Base-by-base conservation (phyloP, 768 basidiomycete species). In the Leccinum subtestaceum region DNA sequence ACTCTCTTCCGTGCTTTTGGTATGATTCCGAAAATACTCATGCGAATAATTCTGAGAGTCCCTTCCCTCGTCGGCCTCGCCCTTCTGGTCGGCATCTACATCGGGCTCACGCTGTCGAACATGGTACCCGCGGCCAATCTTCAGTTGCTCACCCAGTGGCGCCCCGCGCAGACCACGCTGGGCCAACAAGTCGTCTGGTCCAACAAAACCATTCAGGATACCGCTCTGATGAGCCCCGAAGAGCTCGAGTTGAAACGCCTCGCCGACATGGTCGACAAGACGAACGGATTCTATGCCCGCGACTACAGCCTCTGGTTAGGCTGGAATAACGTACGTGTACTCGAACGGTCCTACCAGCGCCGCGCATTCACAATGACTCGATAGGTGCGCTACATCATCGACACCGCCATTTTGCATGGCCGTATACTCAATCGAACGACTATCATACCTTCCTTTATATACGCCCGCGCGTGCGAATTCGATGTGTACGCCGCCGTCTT, bases 301-400 rank as follows among this genome's bases (percentile, higher is more conserved):
- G 80, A 81, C 45, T 81, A 73, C 60, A 80, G 76, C 60, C 67
- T 80, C 7, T 79, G 78, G 61, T 67, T 81, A n/a, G 81, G 80
- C 13, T 81, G 78, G 77, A 81, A 81, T 55, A 81, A 81, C 58
- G 79, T 81, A 46, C 25, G 60, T 58, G 7, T 19, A 11, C 52
- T 1, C 38, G 5, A 13, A 2, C 1, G 1, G 10, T 21, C 25
- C 15, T 15, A 32, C 13, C 29, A 40, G 17, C 10, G 4, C n/a
- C 6, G 1, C 29, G 0, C 13, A 11, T 48, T 63, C 34, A 58
- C 5, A 19, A 19, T n/a, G 1, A 17, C 21, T 43, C n/a, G 15
- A 6, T 36, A 79, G 80, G 72, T 82, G 74, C 75, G 81, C 15
- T 81, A 81, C 56, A 82, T 81, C 57, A 75, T 81, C 45, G 80